Percentiles rank a stretch among this genome's conserved stretches.
Conservation (phyloP, 352 stramenopile genomes). For the Globisporangium apiculatum region DNA sequence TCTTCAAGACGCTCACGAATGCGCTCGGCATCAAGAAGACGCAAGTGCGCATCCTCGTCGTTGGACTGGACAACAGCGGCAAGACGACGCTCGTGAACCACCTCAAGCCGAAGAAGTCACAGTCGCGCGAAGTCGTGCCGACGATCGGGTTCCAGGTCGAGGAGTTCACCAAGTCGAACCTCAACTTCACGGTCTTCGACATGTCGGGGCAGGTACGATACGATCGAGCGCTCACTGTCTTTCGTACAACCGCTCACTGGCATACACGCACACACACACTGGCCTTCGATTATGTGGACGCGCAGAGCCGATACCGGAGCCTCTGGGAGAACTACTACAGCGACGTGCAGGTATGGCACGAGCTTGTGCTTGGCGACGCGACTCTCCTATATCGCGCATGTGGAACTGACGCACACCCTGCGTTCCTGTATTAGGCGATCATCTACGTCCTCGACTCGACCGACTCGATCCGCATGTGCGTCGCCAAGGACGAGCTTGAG, state of each 20-base stretch:
- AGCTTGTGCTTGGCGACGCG: background rate
- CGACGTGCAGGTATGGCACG: slow-evolving; percentile 37
- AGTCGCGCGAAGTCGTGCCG: slow-evolving; percentile 75
- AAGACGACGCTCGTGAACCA: slow-evolving; percentile 92
- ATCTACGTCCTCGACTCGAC: slow-evolving; percentile 90
- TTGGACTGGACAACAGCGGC: slow-evolving; percentile 88
- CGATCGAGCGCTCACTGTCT: background rate
- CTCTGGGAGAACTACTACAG: slow-evolving; percentile 87
- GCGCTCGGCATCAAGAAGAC: slow-evolving; percentile 79
- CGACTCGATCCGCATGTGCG: slow-evolving; percentile 80
- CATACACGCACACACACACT: background rate
- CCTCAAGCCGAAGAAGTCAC: slow-evolving; percentile 86
- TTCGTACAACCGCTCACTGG: too few relatives aligned
- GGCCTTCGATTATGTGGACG: background rate
- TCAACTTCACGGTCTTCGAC: slow-evolving; percentile 91
- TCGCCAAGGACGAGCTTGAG: slow-evolving; percentile 84
- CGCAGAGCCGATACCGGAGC: slow-evolving; percentile 62
- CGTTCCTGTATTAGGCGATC: slow-evolving; percentile 38
- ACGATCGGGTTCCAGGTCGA: slow-evolving; percentile 90
- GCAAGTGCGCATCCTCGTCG: slow-evolving; percentile 82
- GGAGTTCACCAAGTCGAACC: slow-evolving; percentile 84
- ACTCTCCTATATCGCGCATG: background rate
- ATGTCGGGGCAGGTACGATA: slow-evolving; percentile 67
- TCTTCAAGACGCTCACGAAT: slow-evolving; percentile 79
- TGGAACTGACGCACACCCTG: too few relatives aligned